phyloP scores from a whole-genome alignment of 345 rosid species.

The Jatropha curcas region DNA sequence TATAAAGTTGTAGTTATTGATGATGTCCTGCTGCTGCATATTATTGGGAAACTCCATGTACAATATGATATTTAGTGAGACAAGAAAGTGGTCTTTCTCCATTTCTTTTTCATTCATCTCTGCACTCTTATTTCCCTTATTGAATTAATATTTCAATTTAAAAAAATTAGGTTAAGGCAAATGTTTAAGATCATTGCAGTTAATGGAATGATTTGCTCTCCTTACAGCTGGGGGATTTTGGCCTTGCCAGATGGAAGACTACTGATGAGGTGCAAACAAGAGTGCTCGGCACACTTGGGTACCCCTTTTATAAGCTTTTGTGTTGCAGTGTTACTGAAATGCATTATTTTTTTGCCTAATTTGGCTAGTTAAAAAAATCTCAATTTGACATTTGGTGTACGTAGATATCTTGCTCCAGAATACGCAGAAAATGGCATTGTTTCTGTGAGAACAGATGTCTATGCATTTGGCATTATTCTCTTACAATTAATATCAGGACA shows the following conservation, averaged over 20 bases:
- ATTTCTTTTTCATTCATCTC: neutral
- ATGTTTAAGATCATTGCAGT: conserved; percentile 4
- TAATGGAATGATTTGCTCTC: conserved; percentile 11
- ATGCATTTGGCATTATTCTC: conserved; percentile 58
- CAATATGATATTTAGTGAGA: too few relatives aligned
- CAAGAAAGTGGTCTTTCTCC: too few relatives aligned
- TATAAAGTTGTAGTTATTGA: neutral
- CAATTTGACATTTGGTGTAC: conserved; percentile 8
- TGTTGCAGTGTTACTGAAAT: neutral
- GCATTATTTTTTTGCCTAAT: too few relatives aligned
- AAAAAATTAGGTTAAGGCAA: too few relatives aligned
- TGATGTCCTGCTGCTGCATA: neutral
- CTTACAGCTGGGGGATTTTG: conserved; percentile 66
- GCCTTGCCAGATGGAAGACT: conserved; percentile 65
- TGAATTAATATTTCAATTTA: too few relatives aligned
- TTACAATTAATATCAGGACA: conserved; percentile 60
- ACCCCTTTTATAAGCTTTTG: neutral
- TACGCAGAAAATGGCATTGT: conserved; percentile 60
- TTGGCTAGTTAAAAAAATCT: neutral
- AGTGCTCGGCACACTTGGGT: conserved; percentile 71
- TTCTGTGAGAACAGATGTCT: conserved; percentile 61
- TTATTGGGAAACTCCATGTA: neutral
- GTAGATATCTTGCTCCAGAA: conserved; percentile 66
- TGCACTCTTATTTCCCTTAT: neutral
- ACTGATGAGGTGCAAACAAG: conserved; percentile 50